Evolutionary conservation across 78 protist species (phyloP).

Genomic region (Andalucia godoyi): DNA sequence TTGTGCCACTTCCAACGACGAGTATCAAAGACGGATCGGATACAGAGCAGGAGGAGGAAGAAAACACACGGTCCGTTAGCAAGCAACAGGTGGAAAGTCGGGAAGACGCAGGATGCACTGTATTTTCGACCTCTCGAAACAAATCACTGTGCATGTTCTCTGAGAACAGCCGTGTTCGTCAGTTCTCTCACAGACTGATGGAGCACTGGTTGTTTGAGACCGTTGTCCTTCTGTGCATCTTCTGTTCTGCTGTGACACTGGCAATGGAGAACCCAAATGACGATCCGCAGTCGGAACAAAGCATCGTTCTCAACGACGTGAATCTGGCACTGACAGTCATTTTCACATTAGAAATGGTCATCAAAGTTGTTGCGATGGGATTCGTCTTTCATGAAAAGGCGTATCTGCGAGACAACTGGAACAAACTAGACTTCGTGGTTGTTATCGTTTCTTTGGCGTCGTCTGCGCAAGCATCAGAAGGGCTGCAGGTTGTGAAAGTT

Average conservation of each 20-base stretch:
- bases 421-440: constrained; percentile 4
- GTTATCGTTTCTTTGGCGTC: constrained; percentile 8
- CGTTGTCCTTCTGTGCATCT: background rate
- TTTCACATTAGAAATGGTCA: background rate
- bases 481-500: background rate
- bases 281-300: background rate
- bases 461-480: background rate
- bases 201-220: background rate
- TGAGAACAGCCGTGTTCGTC: background rate
- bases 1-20: background rate
- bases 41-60: no score
- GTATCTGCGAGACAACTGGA: constrained; percentile 5
- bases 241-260: background rate
- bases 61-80: no score
- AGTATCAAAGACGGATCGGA: no score
- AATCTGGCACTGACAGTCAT: background rate
- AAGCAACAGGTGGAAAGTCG: no score
- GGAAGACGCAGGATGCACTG: no score
- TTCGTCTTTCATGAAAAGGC: background rate
- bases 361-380: constrained; percentile 5
- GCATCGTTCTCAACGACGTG: background rate
- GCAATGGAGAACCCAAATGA: background rate
- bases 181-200: background rate
- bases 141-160: background rate
- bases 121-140: no score